phyloP scores from a whole-genome alignment of 108 stramenopile species.

The Pseudonitzschia pungens region DNA sequence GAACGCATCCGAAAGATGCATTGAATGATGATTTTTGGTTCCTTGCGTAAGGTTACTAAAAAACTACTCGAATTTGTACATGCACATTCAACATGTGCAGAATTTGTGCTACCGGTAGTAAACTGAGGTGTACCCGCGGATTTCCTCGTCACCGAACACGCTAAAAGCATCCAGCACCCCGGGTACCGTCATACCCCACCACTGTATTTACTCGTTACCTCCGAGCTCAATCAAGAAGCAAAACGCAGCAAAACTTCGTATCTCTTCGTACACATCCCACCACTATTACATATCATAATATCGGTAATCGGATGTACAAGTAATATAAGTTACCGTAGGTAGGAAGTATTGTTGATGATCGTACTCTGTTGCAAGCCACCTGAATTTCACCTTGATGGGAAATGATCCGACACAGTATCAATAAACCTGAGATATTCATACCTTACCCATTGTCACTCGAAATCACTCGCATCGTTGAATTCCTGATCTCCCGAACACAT shows the following conservation, averaged over 20 bases:
- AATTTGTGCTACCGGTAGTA: no score
- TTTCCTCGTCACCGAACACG: no score
- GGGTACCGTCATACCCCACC: not conserved
- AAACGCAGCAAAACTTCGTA: not conserved
- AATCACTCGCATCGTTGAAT: not conserved
- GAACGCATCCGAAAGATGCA: no score
- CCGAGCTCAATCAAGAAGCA: not conserved
- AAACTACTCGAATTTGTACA: no score
- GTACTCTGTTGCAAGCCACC: conserved; percentile 1
- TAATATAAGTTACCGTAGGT: not conserved
- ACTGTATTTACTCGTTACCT: not conserved
- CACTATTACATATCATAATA: conserved; percentile 18
- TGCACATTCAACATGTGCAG: no score
- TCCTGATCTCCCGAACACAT: not conserved
- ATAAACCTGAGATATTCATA: not conserved
- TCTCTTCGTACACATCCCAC: conserved; percentile 13
- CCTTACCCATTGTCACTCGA: not conserved
- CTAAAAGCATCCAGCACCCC: not conserved
- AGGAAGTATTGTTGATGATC: conserved; percentile 11
- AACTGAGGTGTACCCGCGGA: no score
- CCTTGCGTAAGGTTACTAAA: no score
- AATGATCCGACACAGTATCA: not conserved
- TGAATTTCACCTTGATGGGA: not conserved
- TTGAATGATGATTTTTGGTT: no score
- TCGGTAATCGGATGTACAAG: not conserved